Base-by-base conservation (phyloP, 2,329 filamentous ascomycete species). In the Calonectria pauciramosa region DNA sequence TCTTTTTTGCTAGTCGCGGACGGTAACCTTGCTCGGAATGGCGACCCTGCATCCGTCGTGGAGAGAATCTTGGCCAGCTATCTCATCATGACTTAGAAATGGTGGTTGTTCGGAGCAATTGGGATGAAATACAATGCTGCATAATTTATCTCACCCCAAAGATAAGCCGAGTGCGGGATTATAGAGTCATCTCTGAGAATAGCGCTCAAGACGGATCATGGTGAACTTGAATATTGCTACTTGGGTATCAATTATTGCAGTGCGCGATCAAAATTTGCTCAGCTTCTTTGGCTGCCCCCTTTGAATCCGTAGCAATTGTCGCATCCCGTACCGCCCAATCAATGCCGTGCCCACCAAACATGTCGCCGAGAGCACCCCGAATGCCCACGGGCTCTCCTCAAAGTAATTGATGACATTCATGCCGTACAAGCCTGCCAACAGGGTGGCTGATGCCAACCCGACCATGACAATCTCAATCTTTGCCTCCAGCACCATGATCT, bases 361-460 rank as follows among this genome's bases (percentile, higher is more conserved):
- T 9, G 41, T 23, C 7, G 26, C 38, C 4, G 60, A 65, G 7
- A 65, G 41, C 28, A 65, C 38, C 2, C 60, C 60, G 47, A 68
- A 68, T 9, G 66, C 66, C 51, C 38, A 68, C 20, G 51, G 11
- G 49, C 66, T 64, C 16, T 70, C 56, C 32, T 70, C 68, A 32
- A 70, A 63, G 32, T 64, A 63, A 16, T 70, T 70, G 14, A 70
- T 47, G 11, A 70, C 54, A 59, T 70, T 70, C 68, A 70, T 70
- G 3, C 68, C 68, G 23, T 70, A 70, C n/a, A 70, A 18, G 9
- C 68, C 68, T 1, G 68, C 68, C n/a, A 64, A 13, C 4, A 70
- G 23, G 4, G 68, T 70, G 2, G 54, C 54, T 16, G 68, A 51
- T 23, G 68, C 54, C 41, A 70, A 32, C 3, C 54, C 68, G 7